Evolutionary conservation across 169 alveolate genomes (phyloP).

Genomic region (Plasmodium knowlesi): DNA sequence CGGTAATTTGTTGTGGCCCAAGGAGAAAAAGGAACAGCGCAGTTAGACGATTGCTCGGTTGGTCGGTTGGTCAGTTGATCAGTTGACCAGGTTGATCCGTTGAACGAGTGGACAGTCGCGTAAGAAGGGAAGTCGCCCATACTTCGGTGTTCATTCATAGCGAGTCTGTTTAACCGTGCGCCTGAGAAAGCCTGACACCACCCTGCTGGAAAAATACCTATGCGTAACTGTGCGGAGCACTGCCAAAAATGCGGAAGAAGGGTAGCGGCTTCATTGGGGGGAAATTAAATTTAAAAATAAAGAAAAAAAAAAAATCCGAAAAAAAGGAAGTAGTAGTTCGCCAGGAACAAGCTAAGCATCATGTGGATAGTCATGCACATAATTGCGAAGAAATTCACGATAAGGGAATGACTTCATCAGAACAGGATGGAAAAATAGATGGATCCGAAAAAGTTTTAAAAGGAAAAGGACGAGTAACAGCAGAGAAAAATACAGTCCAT

Average conservation of each 20-base stretch:
- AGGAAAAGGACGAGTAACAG: slow-evolving; percentile 84
- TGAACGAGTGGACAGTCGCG: neutral
- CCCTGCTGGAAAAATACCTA: neutral
- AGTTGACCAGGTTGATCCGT: too few species aligned
- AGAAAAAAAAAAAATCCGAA: slow-evolving; percentile 21
- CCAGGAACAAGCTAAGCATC: neutral
- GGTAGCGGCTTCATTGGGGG: slow-evolving; percentile 46
- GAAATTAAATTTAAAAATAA: slow-evolving; percentile 47
- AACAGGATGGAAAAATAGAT: neutral
- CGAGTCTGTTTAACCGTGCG: neutral
- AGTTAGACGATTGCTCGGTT: neutral
- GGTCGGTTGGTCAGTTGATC: too few species aligned
- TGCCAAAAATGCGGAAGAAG: slow-evolving; percentile 14
- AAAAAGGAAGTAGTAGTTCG: neutral
- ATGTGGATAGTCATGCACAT: neutral
- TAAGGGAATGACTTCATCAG: neutral
- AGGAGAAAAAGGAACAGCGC: neutral
- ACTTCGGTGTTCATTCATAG: neutral
- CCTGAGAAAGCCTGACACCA: neutral
- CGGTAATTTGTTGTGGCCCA: neutral
- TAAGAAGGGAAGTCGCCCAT: neutral
- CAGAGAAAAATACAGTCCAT: slow-evolving; percentile 83
- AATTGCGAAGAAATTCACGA: neutral
- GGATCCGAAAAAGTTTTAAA: neutral
- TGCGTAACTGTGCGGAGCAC: neutral